Percentiles rank a stretch among this genome's conserved stretches.
Conservation (phyloP, 495 filamentous ascomycete species). For the Hypoxylon crocopeplum region DNA sequence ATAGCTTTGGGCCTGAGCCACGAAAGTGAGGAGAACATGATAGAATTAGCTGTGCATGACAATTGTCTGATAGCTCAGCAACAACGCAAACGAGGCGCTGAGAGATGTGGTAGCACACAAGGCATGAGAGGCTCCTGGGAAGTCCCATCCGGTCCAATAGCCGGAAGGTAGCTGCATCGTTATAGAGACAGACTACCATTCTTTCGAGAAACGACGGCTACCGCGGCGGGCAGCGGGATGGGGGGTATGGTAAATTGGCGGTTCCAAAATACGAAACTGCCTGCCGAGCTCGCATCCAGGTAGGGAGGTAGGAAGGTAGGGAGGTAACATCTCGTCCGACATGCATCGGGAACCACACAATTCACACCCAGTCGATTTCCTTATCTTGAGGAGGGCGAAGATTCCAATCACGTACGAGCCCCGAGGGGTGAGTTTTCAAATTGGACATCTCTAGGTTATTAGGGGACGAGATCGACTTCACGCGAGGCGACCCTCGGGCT, state of each 20-base stretch:
- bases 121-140: background rate
- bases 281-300: background rate
- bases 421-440: background rate
- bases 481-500: slow-evolving; percentile 3
- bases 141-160: slow-evolving; percentile 22
- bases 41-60: slow-evolving; percentile 13
- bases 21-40: slow-evolving; percentile 10
- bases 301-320: too few relatives aligned
- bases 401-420: slow-evolving; percentile 4
- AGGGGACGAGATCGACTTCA: slow-evolving; percentile 5
- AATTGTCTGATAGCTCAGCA: slow-evolving; percentile 7
- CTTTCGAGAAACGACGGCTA: slow-evolving; percentile 15
- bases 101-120: slow-evolving; percentile 26
- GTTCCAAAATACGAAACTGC: background rate
- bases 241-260: slow-evolving; percentile 15
- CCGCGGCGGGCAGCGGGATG: slow-evolving; percentile 23
- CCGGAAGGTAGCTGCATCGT: slow-evolving; percentile 18
- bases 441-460: background rate
- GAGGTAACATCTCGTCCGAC: slow-evolving; percentile 16
- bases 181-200: slow-evolving; percentile 18
- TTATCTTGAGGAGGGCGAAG: background rate
- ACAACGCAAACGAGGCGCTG: slow-evolving; percentile 5
- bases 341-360: slow-evolving; percentile 4
- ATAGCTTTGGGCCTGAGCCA: slow-evolving; percentile 8
- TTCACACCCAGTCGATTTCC: slow-evolving; percentile 3